phyloP scores from a whole-genome alignment of 192 early-diverging fungal species.

The Coemansia sp. region DNA sequence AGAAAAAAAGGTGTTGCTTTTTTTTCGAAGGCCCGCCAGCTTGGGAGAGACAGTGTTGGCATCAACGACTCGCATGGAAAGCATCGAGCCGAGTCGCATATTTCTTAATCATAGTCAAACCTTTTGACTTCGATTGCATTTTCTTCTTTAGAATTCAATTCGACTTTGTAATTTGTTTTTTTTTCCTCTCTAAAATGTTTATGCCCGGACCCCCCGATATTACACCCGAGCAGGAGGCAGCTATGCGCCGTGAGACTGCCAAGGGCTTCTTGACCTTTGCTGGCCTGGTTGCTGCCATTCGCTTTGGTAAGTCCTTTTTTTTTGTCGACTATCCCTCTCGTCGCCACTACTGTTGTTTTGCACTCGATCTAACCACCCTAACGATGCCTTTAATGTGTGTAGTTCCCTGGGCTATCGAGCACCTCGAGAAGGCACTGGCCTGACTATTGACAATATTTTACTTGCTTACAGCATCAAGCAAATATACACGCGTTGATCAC shows the following conservation, averaged over 20 bases:
- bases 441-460: slow-evolving; percentile 4
- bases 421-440: slow-evolving; percentile 45
- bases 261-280: slow-evolving; percentile 50
- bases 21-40: neutral
- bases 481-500: neutral
- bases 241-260: slow-evolving; percentile 46
- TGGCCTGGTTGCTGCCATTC: slow-evolving; percentile 45
- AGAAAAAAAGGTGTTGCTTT: neutral
- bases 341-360: neutral
- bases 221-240: slow-evolving; percentile 50
- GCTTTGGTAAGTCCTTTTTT: slow-evolving; percentile 35
- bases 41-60: neutral
- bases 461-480: neutral
- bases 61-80: neutral
- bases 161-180: neutral
- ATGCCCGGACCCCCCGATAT: slow-evolving; percentile 55
- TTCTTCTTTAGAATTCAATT: neutral
- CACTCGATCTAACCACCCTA: neutral
- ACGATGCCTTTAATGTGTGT: slow-evolving; percentile 7
- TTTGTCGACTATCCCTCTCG: neutral
- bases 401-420: slow-evolving; percentile 56
- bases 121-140: neutral
- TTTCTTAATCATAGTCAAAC: neutral
- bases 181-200: slow-evolving; percentile 37
- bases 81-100: slow-evolving; percentile 4